Base-by-base conservation (phyloP, 2,329 filamentous ascomycete species). In the Cladophialophora bantiana region DNA sequence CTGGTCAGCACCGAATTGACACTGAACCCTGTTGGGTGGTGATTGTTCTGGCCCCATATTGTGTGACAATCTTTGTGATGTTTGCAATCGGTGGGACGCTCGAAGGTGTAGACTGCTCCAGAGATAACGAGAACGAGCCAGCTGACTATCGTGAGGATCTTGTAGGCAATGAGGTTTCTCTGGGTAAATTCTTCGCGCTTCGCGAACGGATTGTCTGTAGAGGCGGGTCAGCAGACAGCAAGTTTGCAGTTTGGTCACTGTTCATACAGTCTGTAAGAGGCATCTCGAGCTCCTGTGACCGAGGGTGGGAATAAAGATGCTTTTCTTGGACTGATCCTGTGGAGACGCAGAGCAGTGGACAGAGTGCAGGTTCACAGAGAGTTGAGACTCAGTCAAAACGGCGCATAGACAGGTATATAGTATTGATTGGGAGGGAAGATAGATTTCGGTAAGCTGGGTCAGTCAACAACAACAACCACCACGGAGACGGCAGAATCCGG, bases 121-220 rank as follows among this genome's bases (percentile, higher is more conserved):
- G 89, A 84, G 73, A 92, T 78, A 62, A 95, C 81, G 45, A 92
- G 86, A 53, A 96, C 80, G 34, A 92, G 79, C 90, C 92, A 97
- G 40, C 89, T 89, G 59, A 93, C 68, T 52, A 89, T 84, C 3
- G 91, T 92, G 68, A 93, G 80, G 76, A 93, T 80, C 78, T 92
- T 93, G 85, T 95, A 95, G 40, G 87, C 83, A 71, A 87, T 82
- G 73, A 97, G 82, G 59, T 88, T 83, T 68, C 82, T 81, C 35
- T 80, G 78, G 68, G 84, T 84, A 75, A 92, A 89, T 18, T 86
- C 83, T 67, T 93, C 90, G 74, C 88, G 88, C 78, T 85, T 88
- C 67, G 85, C 82, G 80, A 95, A 95, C 34, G 92, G 92, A 77
- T 95, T 95, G 76, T 87, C 89, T 91, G 69, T 6, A 18, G 34